Evolutionary conservation across 2,329 filamentous ascomycete species (phyloP).

Genomic region (Penicillium sp.): DNA sequence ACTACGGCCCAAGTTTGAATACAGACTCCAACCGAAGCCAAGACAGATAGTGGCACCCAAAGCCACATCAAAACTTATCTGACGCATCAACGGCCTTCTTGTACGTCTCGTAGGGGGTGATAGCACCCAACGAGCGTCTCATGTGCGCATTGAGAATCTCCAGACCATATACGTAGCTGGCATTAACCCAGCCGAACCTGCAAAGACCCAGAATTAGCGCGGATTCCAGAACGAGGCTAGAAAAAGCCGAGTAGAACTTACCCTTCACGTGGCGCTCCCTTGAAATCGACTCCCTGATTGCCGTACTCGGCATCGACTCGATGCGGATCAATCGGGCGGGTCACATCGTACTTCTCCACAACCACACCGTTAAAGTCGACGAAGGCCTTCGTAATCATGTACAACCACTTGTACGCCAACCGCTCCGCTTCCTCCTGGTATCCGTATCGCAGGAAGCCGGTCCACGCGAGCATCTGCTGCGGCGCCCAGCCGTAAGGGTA

Average conservation of each 20-base stretch:
- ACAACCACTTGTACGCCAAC: slow-evolving; percentile 93
- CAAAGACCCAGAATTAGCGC: slow-evolving; percentile 12
- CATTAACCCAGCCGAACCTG: slow-evolving; percentile 98
- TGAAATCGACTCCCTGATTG: slow-evolving; percentile 94
- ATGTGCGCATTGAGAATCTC: slow-evolving; percentile 87
- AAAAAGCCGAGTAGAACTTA: slow-evolving; percentile 54
- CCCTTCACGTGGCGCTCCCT: slow-evolving; percentile 94
- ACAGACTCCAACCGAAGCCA: neutral
- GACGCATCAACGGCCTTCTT: slow-evolving; percentile 61
- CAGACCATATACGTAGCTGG: slow-evolving; percentile 92
- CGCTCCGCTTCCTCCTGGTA: slow-evolving; percentile 88
- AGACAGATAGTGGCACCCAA: neutral
- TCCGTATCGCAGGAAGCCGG: slow-evolving; percentile 84
- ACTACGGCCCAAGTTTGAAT: neutral
- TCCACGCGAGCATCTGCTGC: slow-evolving; percentile 98
- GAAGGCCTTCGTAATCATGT: slow-evolving; percentile 98
- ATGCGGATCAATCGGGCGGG: slow-evolving; percentile 83
- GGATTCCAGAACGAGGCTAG: neutral
- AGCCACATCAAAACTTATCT: slow-evolving; percentile 21
- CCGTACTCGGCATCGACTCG: slow-evolving; percentile 96
- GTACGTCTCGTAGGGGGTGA: slow-evolving; percentile 85
- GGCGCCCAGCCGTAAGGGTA: slow-evolving; percentile 98
- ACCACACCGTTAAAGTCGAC: slow-evolving; percentile 98
- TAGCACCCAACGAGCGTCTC: slow-evolving; percentile 80
- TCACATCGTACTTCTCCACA: slow-evolving; percentile 98